Percentiles rank a stretch among this genome's conserved stretches.
phyloP scores from a whole-genome alignment of 345 rosid genomes.

The Pistacia vera region DNA sequence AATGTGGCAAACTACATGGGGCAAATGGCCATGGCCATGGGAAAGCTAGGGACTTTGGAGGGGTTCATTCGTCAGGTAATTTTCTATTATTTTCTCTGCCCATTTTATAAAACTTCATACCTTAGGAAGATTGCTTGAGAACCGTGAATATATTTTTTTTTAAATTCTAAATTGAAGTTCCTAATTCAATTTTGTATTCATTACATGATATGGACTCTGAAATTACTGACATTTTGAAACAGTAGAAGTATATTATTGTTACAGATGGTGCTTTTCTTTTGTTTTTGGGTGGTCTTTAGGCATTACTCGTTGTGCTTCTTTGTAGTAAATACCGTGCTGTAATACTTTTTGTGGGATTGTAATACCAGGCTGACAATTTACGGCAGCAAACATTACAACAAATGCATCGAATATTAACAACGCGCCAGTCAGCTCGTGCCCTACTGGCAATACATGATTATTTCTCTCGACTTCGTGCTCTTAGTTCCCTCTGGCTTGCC shows the following conservation, averaged over 20 bases:
- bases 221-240: too few relatives aligned
- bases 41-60: conserved; percentile 95
- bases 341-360: background rate
- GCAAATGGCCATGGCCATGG: conserved; percentile 99
- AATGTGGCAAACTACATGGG: conserved; percentile 98
- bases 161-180: background rate
- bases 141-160: background rate
- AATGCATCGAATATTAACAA: conserved; percentile 85
- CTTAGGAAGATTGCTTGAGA: background rate
- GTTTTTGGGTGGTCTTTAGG: conserved; percentile 3
- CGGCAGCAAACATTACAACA: conserved; percentile 94
- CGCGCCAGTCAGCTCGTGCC: conserved; percentile 96
- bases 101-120: background rate
- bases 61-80: conserved; percentile 94
- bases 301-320: background rate
- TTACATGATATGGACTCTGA: background rate
- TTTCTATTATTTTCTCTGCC: background rate
- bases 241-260: background rate
- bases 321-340: background rate
- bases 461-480: conserved; percentile 88
- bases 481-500: conserved; percentile 98
- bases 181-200: background rate
- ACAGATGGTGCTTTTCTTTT: background rate
- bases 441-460: conserved; percentile 91
- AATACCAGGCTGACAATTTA: conserved; percentile 88